These are phyloP conservation scores for Penicillium manginii DNA, from an alignment of 495 filamentous ascomycete species.

Conservation along the genomic window DNA sequence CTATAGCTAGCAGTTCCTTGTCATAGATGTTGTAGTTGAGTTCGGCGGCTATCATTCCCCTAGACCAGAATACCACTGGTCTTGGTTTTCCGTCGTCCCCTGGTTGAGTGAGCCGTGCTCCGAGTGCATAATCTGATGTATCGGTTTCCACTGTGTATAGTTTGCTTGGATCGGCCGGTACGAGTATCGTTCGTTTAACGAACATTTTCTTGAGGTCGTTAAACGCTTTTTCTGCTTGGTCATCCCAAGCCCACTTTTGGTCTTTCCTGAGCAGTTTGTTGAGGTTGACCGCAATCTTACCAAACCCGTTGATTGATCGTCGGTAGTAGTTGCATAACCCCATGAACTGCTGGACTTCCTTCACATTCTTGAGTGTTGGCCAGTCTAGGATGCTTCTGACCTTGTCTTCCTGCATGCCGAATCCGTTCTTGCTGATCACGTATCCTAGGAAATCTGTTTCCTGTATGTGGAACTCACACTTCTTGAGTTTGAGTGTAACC, in stretches of 20 bases:
- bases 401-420: slow-evolving; percentile 19
- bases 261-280: slow-evolving; percentile 17
- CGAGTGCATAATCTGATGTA: slow-evolving; percentile 5
- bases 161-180: slow-evolving; percentile 13
- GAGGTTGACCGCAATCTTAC: background rate
- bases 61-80: slow-evolving; percentile 29
- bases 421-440: slow-evolving; percentile 8
- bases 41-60: slow-evolving; percentile 28
- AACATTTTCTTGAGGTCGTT: slow-evolving; percentile 13
- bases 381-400: slow-evolving; percentile 12
- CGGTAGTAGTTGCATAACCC: slow-evolving; percentile 20
- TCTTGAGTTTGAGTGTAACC: background rate
- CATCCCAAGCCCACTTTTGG: slow-evolving; percentile 8
- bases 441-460: slow-evolving; percentile 17
- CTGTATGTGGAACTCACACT: slow-evolving; percentile 12
- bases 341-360: slow-evolving; percentile 17
- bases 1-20: slow-evolving; percentile 33
- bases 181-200: background rate
- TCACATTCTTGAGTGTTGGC: slow-evolving; percentile 9
- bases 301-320: slow-evolving; percentile 16
- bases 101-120: slow-evolving; percentile 13
- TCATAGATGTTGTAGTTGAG: slow-evolving; percentile 39
- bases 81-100: background rate
- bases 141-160: slow-evolving; percentile 21
- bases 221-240: slow-evolving; percentile 12